Evolutionary conservation across 306 rosid species (phyloP).

Genomic region (Cicer chorassanicum): DNA sequence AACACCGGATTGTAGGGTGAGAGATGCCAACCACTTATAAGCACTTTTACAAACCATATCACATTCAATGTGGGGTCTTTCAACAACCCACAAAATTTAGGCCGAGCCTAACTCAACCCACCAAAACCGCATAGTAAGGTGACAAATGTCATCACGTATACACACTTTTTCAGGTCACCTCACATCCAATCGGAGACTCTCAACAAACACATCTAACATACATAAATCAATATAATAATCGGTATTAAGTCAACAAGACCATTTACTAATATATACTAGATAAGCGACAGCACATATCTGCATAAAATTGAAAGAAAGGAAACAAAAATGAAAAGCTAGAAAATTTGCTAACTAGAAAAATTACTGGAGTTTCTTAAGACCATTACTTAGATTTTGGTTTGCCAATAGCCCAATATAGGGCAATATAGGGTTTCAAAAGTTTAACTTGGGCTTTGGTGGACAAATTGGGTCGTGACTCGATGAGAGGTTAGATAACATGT

Average conservation of each 20-base stretch:
- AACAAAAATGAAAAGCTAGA: conserved; percentile 16
- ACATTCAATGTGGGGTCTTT: too few species aligned
- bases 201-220: background rate
- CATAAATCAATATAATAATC: conserved; percentile 1
- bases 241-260: conserved; percentile 30
- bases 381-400: conserved; percentile 9
- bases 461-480: background rate
- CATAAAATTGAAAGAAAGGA: conserved; percentile 39
- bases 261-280: conserved; percentile 19
- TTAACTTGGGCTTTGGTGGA: conserved; percentile 4
- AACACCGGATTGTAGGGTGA: too few species aligned
- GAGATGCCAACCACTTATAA: too few species aligned
- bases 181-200: too few species aligned
- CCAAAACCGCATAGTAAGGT: too few species aligned
- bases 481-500: too few species aligned
- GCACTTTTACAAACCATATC: too few species aligned
- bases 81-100: too few species aligned
- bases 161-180: too few species aligned
- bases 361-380: conserved; percentile 31
- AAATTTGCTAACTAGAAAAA: conserved; percentile 19
- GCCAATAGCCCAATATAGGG: conserved; percentile 6
- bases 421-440: conserved; percentile 30
- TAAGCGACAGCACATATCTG: conserved; percentile 24
- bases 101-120: too few species aligned
- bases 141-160: too few species aligned